phyloP scores from a whole-genome alignment of 345 rosid species.

The Populus deltoides region DNA sequence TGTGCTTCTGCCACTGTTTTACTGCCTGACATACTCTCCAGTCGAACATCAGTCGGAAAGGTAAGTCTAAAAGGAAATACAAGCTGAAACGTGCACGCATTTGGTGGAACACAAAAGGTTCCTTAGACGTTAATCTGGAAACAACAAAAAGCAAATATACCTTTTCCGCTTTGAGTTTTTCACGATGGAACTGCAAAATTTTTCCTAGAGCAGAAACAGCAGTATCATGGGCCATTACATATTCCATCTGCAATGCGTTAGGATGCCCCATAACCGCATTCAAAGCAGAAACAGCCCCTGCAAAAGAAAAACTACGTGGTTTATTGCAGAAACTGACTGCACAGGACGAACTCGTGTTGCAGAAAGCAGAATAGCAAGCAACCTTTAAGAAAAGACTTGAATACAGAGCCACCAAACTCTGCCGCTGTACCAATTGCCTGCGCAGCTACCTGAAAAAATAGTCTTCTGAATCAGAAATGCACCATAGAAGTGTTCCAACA shows the following conservation, averaged over 20 bases:
- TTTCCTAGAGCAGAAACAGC: constrained; percentile 16
- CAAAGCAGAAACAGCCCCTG: constrained; percentile 8
- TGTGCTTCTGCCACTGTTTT: background rate
- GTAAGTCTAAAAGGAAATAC: background rate
- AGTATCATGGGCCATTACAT: constrained; percentile 17
- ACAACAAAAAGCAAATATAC: background rate
- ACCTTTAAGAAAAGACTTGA: constrained; percentile 3
- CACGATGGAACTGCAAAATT: constrained; percentile 14
- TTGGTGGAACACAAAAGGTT: background rate
- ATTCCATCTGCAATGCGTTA: background rate
- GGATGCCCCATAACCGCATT: constrained; percentile 5
- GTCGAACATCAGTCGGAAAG: background rate
- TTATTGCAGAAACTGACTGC: no score
- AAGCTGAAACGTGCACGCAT: background rate
- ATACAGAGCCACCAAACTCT: constrained; percentile 16
- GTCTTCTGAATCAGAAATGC: background rate
- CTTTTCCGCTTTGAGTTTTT: background rate
- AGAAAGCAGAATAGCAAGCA: background rate
- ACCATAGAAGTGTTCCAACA: background rate
- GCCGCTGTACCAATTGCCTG: constrained; percentile 3
- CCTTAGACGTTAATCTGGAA: background rate
- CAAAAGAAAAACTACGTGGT: background rate
- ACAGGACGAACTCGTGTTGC: background rate
- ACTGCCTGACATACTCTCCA: background rate
- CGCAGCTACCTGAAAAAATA: background rate